phyloP scores from a whole-genome alignment of 2,329 filamentous ascomycete genomes.

The Fusarium albosuccineum region DNA sequence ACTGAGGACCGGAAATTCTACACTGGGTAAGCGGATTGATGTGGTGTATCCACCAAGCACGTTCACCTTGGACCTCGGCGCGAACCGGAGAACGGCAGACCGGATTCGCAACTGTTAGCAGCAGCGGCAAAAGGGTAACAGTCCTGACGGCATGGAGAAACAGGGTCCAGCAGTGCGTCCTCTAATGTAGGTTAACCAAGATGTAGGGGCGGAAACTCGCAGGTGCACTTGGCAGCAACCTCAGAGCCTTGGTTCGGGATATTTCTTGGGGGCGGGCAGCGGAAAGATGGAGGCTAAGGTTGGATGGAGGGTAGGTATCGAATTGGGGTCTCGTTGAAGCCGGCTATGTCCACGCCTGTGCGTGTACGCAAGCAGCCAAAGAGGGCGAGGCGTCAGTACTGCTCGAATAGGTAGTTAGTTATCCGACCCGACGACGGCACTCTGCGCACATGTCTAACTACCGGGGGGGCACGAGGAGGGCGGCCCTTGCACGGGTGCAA shows the following conservation, averaged over 20 bases:
- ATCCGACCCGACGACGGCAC: constrained; percentile 1
- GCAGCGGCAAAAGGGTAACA: constrained; percentile 1
- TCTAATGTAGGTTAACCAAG: neutral
- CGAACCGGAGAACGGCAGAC: constrained; percentile 14
- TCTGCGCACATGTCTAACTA: neutral
- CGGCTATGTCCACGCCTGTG: constrained; percentile 39
- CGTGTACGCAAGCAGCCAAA: constrained; percentile 5
- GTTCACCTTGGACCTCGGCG: constrained; percentile 40
- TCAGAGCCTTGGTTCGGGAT: constrained; percentile 22
- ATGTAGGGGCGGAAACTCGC: constrained; percentile 12
- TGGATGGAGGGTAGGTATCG: neutral
- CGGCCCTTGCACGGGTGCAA: constrained; percentile 6
- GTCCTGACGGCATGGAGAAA: neutral
- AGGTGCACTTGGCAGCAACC: neutral
- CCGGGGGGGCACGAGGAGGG: neutral
- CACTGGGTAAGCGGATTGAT: constrained; percentile 19
- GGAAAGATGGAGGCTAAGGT: constrained; percentile 41
- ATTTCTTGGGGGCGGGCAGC: constrained; percentile 10
- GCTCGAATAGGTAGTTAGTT: constrained; percentile 19
- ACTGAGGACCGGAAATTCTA: constrained; percentile 11
- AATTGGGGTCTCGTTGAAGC: constrained; percentile 22
- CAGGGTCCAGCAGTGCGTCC: constrained; percentile 5
- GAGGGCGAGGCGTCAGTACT: constrained; percentile 12
- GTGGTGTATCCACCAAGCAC: constrained; percentile 15
- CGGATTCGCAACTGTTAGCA: constrained; percentile 6